phyloP scores from a whole-genome alignment of 495 filamentous ascomycete species.

The Penicillium goetzii region DNA sequence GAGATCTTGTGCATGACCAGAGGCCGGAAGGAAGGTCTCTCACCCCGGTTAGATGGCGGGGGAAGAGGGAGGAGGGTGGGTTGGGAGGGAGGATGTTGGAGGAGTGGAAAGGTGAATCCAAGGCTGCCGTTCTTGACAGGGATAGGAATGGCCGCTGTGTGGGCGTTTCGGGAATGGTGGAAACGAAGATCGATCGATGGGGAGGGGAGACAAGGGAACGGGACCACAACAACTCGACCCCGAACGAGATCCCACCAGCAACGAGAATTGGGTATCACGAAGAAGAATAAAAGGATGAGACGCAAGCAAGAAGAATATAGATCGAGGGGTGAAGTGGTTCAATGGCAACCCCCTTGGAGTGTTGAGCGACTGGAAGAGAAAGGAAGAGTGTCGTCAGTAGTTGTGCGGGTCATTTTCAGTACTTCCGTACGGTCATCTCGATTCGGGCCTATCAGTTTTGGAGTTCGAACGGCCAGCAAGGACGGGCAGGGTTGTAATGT shows the following conservation, averaged over 20 bases:
- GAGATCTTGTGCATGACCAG: constrained; percentile 86
- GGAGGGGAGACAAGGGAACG: neutral
- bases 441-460: neutral
- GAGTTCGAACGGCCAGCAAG: no score
- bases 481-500: no score
- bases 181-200: constrained; percentile 39
- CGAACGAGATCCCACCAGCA: neutral
- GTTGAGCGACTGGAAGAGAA: neutral
- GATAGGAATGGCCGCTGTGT: constrained; percentile 48
- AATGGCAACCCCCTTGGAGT: neutral
- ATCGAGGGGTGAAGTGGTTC: neutral
- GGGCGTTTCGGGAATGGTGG: constrained; percentile 45
- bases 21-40: constrained; percentile 38
- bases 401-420: constrained; percentile 23
- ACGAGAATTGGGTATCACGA: neutral
- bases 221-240: constrained; percentile 8
- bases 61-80: constrained; percentile 40
- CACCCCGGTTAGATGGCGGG: constrained; percentile 47
- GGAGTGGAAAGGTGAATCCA: constrained; percentile 22
- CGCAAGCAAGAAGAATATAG: neutral
- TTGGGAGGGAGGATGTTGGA: constrained; percentile 27
- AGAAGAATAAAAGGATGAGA: neutral
- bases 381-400: constrained; percentile 14
- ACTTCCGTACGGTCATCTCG: constrained; percentile 6
- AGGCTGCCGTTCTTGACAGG: constrained; percentile 44